Evolutionary conservation across 2,329 filamentous ascomycete genomes (phyloP).

Genomic region (Neofusicoccum parvum): DNA sequence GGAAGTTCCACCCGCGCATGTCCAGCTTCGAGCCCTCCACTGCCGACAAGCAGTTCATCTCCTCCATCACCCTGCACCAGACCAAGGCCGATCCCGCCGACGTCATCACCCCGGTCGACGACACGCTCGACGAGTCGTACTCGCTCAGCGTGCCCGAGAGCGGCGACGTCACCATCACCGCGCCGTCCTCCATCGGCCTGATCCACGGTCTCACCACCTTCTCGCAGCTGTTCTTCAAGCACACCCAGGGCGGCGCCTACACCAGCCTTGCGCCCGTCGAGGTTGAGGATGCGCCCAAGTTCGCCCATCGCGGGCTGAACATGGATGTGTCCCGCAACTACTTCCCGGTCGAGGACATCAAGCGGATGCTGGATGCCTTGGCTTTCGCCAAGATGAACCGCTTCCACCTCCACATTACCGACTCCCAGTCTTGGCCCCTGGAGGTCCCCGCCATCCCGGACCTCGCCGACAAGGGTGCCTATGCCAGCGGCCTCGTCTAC

Average conservation of each 20-base stretch:
- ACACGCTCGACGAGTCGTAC: slow-evolving; percentile 72
- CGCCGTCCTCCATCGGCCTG: slow-evolving; percentile 68
- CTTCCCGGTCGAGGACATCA: slow-evolving; percentile 67
- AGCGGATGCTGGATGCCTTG: slow-evolving; percentile 74
- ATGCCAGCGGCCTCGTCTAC: slow-evolving; percentile 68
- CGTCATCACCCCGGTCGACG: slow-evolving; percentile 60
- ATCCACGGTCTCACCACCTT: slow-evolving; percentile 76
- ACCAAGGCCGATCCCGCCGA: slow-evolving; percentile 55
- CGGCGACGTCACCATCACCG: slow-evolving; percentile 65
- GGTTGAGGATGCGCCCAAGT: slow-evolving; percentile 74
- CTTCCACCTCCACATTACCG: slow-evolving; percentile 78
- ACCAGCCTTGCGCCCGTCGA: slow-evolving; percentile 69
- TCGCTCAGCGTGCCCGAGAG: slow-evolving; percentile 60
- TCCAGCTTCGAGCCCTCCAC: slow-evolving; percentile 65
- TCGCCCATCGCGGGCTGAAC: slow-evolving; percentile 76
- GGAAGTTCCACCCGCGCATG: slow-evolving; percentile 71
- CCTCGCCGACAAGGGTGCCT: slow-evolving; percentile 73
- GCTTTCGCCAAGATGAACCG: slow-evolving; percentile 82
- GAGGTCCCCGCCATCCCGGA: slow-evolving; percentile 76
- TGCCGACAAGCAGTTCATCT: slow-evolving; percentile 54
- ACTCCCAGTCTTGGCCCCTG: slow-evolving; percentile 83
- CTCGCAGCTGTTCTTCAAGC: slow-evolving; percentile 76
- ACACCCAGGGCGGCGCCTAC: slow-evolving; percentile 64
- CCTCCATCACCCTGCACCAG: slow-evolving; percentile 64
- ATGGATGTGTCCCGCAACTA: slow-evolving; percentile 76